Conservation (phyloP, 1,284 basidiomycete genomes). For the Microbotryum lychnidis-dioicae region DNA sequence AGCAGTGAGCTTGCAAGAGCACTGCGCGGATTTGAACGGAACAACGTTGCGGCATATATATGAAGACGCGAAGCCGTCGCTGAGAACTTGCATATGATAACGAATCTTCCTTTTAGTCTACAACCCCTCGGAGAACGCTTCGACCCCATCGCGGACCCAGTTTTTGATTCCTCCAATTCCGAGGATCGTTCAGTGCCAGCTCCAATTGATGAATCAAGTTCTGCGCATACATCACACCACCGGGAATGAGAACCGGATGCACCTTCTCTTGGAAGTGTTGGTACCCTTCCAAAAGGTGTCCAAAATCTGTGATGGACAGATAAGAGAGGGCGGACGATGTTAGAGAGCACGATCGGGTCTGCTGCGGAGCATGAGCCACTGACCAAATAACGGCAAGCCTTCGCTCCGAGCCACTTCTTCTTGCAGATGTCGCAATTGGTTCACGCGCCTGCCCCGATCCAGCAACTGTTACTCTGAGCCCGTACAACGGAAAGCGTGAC, state of each 20-base stretch:
- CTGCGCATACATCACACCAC: constrained; percentile 26
- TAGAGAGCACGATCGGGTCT: background rate
- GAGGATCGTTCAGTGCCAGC: constrained; percentile 16
- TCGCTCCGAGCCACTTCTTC: constrained; percentile 27
- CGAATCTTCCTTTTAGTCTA: no score
- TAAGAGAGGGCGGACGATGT: no score
- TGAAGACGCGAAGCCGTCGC: no score
- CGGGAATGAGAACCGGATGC: constrained; percentile 28
- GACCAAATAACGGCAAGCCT: constrained; percentile 27
- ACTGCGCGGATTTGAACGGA: no score
- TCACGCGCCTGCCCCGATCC: constrained; percentile 14
- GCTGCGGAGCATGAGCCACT: background rate
- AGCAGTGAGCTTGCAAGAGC: no score
- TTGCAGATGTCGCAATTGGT: constrained; percentile 29
- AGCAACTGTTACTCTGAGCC: no score
- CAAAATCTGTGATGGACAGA: constrained; percentile 17
- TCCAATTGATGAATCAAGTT: constrained; percentile 32
- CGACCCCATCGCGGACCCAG: no score
- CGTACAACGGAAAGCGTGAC: no score
- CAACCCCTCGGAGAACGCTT: no score
- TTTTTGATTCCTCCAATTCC: constrained; percentile 11
- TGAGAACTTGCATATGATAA: no score
- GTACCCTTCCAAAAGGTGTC: constrained; percentile 27
- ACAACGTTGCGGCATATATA: no score
- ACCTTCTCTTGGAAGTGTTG: constrained; percentile 31